Evolutionary conservation across 106 monocot species (phyloP).

Genomic region (Allium fistulosum): DNA sequence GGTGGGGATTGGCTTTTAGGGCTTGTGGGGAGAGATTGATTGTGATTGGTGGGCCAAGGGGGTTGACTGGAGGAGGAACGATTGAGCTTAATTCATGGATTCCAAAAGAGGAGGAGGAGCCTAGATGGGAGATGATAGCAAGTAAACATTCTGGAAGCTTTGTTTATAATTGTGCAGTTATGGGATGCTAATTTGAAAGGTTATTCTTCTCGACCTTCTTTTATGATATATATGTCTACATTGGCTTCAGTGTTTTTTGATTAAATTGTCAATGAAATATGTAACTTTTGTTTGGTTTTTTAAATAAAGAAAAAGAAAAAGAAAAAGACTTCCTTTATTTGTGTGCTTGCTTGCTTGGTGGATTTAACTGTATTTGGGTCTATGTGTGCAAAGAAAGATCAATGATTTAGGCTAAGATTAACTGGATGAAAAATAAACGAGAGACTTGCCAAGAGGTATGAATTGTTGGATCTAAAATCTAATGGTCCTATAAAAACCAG

Average conservation of each 20-base stretch:
- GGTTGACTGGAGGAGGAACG: slow-evolving; percentile 33
- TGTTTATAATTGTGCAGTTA: slow-evolving; percentile 91
- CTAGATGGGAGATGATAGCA: slow-evolving; percentile 70
- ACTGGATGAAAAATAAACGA: too few relatives aligned
- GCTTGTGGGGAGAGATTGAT: slow-evolving; percentile 58
- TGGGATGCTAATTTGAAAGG: slow-evolving; percentile 67
- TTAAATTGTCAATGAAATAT: too few relatives aligned
- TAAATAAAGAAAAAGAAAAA: too few relatives aligned
- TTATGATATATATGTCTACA: slow-evolving; percentile 9
- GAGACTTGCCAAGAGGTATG: too few relatives aligned
- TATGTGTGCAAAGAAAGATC: too few relatives aligned
- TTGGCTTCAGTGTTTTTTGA: neutral
- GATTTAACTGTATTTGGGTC: too few relatives aligned
- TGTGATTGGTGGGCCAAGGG: slow-evolving; percentile 70
- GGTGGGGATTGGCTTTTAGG: slow-evolving; percentile 83
- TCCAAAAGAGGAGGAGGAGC: slow-evolving; percentile 47
- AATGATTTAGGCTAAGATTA: too few relatives aligned
- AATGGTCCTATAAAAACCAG: too few relatives aligned
- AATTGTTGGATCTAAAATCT: too few relatives aligned
- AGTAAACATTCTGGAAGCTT: slow-evolving; percentile 68
- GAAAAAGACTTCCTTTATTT: too few relatives aligned
- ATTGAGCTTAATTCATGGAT: slow-evolving; percentile 88
- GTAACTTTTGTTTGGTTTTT: slow-evolving; percentile 10
- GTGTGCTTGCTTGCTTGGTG: too few relatives aligned
- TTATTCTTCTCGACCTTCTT: slow-evolving; percentile 10